phyloP scores from a whole-genome alignment of 768 basidiomycete genomes.

The Boletus pseudo-olivaceus region DNA sequence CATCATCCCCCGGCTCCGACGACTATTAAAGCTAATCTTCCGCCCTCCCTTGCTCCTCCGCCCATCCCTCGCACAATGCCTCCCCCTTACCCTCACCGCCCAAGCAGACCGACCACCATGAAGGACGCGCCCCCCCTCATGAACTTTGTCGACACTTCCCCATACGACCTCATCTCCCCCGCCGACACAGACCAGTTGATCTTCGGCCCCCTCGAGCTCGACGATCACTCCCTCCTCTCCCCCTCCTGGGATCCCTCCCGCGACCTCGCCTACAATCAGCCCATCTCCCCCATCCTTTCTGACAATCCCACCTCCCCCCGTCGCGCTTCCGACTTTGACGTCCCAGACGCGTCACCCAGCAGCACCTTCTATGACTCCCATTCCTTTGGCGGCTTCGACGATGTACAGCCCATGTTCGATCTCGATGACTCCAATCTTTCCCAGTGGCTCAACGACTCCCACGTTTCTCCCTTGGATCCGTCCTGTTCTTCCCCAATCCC shows the following conservation, averaged over 20 bases:
- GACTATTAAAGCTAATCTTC: conserved; percentile 35
- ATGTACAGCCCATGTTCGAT: conserved; percentile 38
- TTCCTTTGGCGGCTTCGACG: conserved; percentile 30
- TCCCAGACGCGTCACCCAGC: conserved; percentile 38
- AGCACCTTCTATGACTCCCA: conserved; percentile 36
- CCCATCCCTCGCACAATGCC: conserved; percentile 40
- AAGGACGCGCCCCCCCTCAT: conserved; percentile 26
- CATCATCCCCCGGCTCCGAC: conserved; percentile 32
- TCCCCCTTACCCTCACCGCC: conserved; percentile 35
- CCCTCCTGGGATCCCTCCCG: conserved; percentile 27
- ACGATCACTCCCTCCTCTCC: conserved; percentile 28
- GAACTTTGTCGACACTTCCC: conserved; percentile 43
- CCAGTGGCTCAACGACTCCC: conserved; percentile 65
- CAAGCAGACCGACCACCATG: conserved; percentile 24
- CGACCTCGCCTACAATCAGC: conserved; percentile 36
- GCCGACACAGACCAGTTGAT: conserved; percentile 33
- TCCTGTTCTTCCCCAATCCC: conserved; percentile 59
- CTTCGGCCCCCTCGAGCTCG: conserved; percentile 34
- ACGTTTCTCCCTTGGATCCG: conserved; percentile 32
- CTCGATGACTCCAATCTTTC: conserved; percentile 42
- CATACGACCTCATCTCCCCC: conserved; percentile 36
- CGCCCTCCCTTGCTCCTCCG: conserved; percentile 21
- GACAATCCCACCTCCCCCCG: conserved; percentile 39
- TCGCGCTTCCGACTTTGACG: conserved; percentile 40
- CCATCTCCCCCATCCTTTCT: conserved; percentile 39